Conservation (phyloP, 129 eudicot species). For the Mikania micrantha region DNA sequence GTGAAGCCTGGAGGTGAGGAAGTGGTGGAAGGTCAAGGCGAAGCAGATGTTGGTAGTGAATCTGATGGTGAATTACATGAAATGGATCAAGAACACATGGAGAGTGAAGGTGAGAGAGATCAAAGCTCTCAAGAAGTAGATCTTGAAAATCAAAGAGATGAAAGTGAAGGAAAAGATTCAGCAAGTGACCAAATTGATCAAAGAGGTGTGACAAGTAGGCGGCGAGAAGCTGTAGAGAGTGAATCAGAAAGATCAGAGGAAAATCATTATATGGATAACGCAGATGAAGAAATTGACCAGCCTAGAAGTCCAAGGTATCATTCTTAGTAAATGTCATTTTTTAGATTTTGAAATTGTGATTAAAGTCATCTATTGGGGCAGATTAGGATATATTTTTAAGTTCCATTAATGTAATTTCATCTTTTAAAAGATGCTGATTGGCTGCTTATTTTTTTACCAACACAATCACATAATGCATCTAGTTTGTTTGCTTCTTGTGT, state of each 20-base stretch:
- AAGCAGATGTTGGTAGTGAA: slow-evolving; percentile 81
- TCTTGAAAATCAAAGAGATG: slow-evolving; percentile 64
- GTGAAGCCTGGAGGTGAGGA: slow-evolving; percentile 60
- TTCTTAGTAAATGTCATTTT: neutral
- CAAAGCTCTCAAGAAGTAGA: slow-evolving; percentile 87
- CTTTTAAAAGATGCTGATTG: neutral
- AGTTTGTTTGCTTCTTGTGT: slow-evolving; percentile 8
- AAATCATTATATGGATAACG: slow-evolving; percentile 66
- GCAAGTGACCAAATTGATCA: slow-evolving; percentile 75
- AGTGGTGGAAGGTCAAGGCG: slow-evolving; percentile 87
- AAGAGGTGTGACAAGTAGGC: slow-evolving; percentile 77
- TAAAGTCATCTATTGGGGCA: slow-evolving; percentile 5
- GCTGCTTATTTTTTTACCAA: neutral
- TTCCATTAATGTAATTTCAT: neutral
- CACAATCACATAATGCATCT: neutral
- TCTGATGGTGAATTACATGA: slow-evolving; percentile 80
- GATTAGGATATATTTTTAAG: slow-evolving; percentile 1
- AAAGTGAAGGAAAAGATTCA: slow-evolving; percentile 73
- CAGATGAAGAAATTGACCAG: slow-evolving; percentile 84
- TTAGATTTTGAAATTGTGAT: neutral
- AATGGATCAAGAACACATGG: slow-evolving; percentile 56
- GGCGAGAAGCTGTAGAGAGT: slow-evolving; percentile 72
- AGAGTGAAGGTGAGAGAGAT: slow-evolving; percentile 90
- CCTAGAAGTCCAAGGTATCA: slow-evolving; percentile 66
- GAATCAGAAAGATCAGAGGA: slow-evolving; percentile 89